Base-by-base conservation (phyloP, 139 green algal species). In the Raphidocelis subcapitata region DNA sequence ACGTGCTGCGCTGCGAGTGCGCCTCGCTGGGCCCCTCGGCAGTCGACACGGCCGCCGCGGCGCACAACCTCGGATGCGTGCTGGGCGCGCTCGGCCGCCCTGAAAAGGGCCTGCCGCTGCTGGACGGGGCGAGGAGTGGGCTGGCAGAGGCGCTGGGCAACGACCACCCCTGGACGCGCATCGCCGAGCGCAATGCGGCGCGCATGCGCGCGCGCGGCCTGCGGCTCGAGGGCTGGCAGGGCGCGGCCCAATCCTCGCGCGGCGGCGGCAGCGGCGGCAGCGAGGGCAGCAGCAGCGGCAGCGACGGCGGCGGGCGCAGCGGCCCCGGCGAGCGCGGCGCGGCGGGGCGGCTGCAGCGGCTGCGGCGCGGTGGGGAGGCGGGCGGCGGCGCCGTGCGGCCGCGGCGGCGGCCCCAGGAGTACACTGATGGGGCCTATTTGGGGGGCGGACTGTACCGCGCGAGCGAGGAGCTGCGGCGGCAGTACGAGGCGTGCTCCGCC, bases 31-130 rank as follows among this genome's bases (percentile, higher is more conserved):
- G 84, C 5, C 62, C 73, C 20, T 31, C 59, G 18, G 81, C 87
- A 59, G 81, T 82, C 59, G 81, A 87, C 73, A 83, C 79, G 2
- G 80, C 82, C 23, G 71, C 80, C 44, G 64, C 67, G 5, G 59
- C 55, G 12, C 81, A 89, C 79, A 89, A 89, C 81, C 80, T 89
- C 16, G 84, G 73, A 8, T 83, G 79, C 59, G 69, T 81, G 31
- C 71, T 87, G 69, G 81, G 86, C 71, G 56, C 52, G 2, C 69
- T 89, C 66, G 84, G 84, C 33, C 76, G 83, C 51, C 76, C 59
- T 32, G 77, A 81, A 56, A 69, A 62, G 56, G 83, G 73, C 21
- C 54, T 85, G 72, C 59, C 77, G 67, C 79, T 86, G 59, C 56
- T 88, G 29, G 37, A 51, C 0, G 67, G 57, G 35, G 76, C 82